Percentiles rank a stretch among this genome's conserved stretches.
These are phyloP conservation scores for Pestalotiopsis sp. DNA, from an alignment of 2,329 filamentous ascomycete genomes.

Conservation along the genomic window DNA sequence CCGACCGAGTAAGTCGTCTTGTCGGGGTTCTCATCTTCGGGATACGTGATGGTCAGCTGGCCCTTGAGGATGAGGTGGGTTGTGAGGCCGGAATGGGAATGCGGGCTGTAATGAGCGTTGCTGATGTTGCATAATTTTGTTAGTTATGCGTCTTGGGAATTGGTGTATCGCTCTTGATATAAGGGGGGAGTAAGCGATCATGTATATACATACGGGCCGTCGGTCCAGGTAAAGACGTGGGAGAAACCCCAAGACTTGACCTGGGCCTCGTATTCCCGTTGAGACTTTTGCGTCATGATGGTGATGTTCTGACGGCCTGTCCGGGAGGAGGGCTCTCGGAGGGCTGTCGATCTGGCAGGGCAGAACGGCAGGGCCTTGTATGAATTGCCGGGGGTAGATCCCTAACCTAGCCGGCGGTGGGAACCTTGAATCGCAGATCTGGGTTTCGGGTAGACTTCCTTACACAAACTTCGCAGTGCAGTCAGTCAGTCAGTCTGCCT, in stretches of 20 bases:
- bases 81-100: slow-evolving; percentile 65
- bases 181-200: not conserved
- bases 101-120: slow-evolving; percentile 69
- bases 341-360: not conserved
- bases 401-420: not conserved
- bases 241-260: slow-evolving; percentile 71
- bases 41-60: slow-evolving; percentile 68
- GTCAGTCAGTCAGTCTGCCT: not conserved
- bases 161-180: not conserved
- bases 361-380: not conserved
- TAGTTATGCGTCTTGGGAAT: too few species aligned
- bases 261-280: slow-evolving; percentile 52
- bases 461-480: not conserved
- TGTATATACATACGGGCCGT: slow-evolving; percentile 62
- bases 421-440: not conserved
- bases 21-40: slow-evolving; percentile 54
- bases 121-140: slow-evolving; percentile 37
- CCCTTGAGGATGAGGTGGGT: slow-evolving; percentile 71
- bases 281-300: slow-evolving; percentile 10
- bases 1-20: slow-evolving; percentile 64
- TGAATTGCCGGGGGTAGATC: not conserved
- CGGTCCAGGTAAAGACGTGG: slow-evolving; percentile 73
- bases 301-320: not conserved
- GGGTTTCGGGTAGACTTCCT: not conserved
- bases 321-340: not conserved